Evolutionary conservation across 129 eudicot genomes (phyloP).

Genomic region (Arctium minus): DNA sequence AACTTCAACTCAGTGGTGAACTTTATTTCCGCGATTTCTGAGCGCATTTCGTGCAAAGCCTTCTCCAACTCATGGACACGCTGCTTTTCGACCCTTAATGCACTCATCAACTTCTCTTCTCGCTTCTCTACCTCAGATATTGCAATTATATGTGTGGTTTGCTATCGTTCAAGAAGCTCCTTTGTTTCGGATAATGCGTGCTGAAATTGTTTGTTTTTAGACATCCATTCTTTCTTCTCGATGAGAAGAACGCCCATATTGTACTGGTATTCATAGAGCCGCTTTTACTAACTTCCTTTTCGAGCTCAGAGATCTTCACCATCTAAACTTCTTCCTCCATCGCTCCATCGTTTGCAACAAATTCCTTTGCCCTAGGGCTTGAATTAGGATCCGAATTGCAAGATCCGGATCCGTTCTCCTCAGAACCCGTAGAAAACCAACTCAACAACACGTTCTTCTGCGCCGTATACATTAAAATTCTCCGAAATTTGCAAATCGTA

Average conservation of each 20-base stretch:
- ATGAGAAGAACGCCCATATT: too few relatives aligned
- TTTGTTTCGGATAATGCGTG: too few relatives aligned
- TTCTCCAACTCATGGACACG: constrained; percentile 71
- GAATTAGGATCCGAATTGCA: constrained; percentile 28
- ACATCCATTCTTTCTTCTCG: too few relatives aligned
- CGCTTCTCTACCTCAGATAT: too few relatives aligned
- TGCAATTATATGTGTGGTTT: too few relatives aligned
- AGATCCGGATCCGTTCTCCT: constrained; percentile 41
- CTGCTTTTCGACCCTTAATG: neutral
- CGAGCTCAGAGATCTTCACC: constrained; percentile 49
- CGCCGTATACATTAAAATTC: constrained; percentile 58
- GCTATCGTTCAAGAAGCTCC: too few relatives aligned
- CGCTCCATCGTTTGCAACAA: constrained; percentile 29
- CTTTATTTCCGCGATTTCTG: constrained; percentile 89
- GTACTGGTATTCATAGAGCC: too few relatives aligned
- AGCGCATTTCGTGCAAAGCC: constrained; percentile 76
- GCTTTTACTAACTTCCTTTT: constrained; percentile 60
- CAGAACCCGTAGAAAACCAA: constrained; percentile 52
- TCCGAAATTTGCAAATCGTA: constrained; percentile 28
- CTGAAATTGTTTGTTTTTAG: too few relatives aligned
- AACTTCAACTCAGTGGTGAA: constrained; percentile 83
- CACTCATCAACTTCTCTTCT: too few relatives aligned
- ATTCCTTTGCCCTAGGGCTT: constrained; percentile 36
- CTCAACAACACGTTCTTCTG: constrained; percentile 61
- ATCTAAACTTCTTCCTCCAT: constrained; percentile 32